phyloP scores from a whole-genome alignment of 306 rosid genomes.

The Acacia melanoxylon region DNA sequence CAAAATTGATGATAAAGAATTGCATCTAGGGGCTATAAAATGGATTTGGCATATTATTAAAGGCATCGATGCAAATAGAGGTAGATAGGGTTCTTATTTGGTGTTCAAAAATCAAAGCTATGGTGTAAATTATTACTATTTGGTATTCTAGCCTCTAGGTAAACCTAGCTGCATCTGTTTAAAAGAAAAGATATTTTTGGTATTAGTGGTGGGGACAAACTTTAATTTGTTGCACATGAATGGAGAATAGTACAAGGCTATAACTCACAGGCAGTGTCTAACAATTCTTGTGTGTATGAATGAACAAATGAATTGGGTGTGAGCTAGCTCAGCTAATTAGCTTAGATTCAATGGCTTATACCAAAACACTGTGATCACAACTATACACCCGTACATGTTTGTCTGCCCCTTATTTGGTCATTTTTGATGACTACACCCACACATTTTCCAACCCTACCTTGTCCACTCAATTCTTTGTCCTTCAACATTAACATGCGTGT shows the following conservation, averaged over 20 bases:
- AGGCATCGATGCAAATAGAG: background rate
- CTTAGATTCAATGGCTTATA: conserved; percentile 27
- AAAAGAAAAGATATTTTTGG: background rate
- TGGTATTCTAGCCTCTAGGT: background rate
- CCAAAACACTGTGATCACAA: conserved; percentile 22
- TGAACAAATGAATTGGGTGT: background rate
- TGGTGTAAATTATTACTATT: background rate
- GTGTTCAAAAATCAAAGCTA: background rate
- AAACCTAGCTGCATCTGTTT: background rate
- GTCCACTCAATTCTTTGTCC: background rate
- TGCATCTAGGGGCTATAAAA: background rate
- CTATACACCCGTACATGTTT: background rate
- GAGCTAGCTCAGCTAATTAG: background rate
- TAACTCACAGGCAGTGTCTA: background rate
- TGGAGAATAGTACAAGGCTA: background rate
- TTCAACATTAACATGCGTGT: background rate
- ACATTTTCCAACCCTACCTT: background rate
- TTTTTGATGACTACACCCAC: background rate
- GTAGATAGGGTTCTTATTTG: background rate
- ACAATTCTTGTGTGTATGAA: background rate
- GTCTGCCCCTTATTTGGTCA: background rate
- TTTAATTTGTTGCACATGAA: background rate
- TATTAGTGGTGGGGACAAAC: background rate
- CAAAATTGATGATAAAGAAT: background rate
- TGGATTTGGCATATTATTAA: background rate